Base-by-base conservation (phyloP, 2,329 filamentous ascomycete species). In the Boeremia lycopersici region DNA sequence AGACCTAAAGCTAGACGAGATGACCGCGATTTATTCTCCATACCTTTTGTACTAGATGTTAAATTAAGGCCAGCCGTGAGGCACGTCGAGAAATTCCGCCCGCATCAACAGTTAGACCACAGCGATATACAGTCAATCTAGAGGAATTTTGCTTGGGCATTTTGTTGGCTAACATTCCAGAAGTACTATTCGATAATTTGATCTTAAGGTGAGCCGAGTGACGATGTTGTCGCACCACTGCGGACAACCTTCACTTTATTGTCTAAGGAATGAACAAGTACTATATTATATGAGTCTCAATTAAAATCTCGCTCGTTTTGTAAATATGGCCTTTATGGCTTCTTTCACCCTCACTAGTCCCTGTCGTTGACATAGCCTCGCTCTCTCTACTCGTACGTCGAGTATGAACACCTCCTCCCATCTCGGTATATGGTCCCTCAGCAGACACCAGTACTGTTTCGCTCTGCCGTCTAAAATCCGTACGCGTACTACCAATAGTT, bases 371-470 rank as follows among this genome's bases (percentile, higher is more conserved):
- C 11, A 26, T 31, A 4, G 47, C 39, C 17, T 36, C 28, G 34
- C 53, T 56, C 28, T 34, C 34, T 17, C 33, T 30, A 13, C 31
- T 28, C 31, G 49, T 17, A 19, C 58, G 53, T 11, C 44, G 44
- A 4, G 31, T 48, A 40, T 62, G 55, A 4, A 48, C 23, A 5
- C 45, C 57, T n/a, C 48, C 33, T n/a, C 57, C 61, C 36, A 60
- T 46, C 25, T 62, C 40, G 1, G 60, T 58, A 10, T 57, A 54
- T 9, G 55, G 48, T 3, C 58, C 60, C n/a, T 56, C 53, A 10
- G 34, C 53, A 12, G 46, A 56, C 10, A 34, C 36, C 15, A 63
- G 26, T 10, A 47, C 46, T 15, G 55, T 47, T 4, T 56, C 50
- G 29, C 36, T 52, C 26, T 39, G 36, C 19, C 50, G 47, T 26